Base-by-base conservation (phyloP, 2,329 filamentous ascomycete species). In the Fusarium duplospermum region DNA sequence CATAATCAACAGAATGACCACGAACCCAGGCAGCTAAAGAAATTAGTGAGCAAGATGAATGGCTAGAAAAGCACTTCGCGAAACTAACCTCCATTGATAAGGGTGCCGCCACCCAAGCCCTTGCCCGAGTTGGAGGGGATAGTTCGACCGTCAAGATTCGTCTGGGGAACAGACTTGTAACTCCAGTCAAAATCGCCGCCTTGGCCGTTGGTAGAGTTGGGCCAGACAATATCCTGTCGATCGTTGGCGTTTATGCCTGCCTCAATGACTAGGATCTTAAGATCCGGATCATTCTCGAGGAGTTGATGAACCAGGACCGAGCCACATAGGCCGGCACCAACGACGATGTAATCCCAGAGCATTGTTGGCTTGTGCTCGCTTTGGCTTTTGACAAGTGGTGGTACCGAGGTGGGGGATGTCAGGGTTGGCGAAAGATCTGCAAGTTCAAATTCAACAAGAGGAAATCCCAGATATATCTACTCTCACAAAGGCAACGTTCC, bases 221-320 rank as follows among this genome's bases (percentile, higher is more conserved):
- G 72, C 57, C 73, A 77, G 8, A 80, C 67, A 10, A 81, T 73
- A 20, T 78, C 77, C n/a, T 73, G 67, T 7, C 76, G 72, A 24
- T 74, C 70, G 33, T 74, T 78, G 5, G 77, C 77, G 60, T 83
- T 80, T 16, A 73, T 71, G 2, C 83, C 83, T 9, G 81, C 83
- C 73, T 85, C 83, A 29, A 84, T 73, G 7, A 85, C 73, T 29
- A 84, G 75, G 20, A 84, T 83, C 11, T 80, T 81, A 62, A 75
- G 73, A 4, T 70, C n/a, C 3, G 73, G 63, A n/a, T 81, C 68
- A 0, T 64, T 54, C 14, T 74, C 61, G 8, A 76, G 66, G 2
- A 85, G 77, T 7, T 83, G 75, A 56, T 80, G 82, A 1, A 82
- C 81, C 7, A 83, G 64, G 24, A 84, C 81, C 10, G 80, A 80